Evolutionary conservation across 1,284 basidiomycete genomes (phyloP).

Genomic region (Marasmius tenuissimus): DNA sequence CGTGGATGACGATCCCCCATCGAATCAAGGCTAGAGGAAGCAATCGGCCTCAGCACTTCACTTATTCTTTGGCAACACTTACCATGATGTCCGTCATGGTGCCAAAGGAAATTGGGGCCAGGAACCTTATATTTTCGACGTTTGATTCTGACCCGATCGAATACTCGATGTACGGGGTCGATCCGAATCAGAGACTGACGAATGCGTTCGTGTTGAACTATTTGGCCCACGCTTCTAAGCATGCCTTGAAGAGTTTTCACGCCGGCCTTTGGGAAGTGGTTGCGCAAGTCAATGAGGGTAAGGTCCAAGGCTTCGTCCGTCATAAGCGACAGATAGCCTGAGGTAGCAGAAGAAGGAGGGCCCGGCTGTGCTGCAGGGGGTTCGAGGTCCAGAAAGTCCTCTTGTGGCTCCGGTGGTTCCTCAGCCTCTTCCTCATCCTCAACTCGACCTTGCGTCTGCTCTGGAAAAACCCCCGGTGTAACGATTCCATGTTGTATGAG

Average conservation of each 20-base stretch:
- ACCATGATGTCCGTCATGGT: slow-evolving; percentile 32
- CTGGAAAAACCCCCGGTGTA: slow-evolving; percentile 5
- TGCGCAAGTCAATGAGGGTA: slow-evolving; percentile 2
- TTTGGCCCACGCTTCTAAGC: slow-evolving; percentile 20
- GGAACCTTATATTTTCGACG: slow-evolving; percentile 30
- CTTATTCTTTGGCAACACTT: neutral
- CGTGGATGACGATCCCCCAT: slow-evolving; percentile 34
- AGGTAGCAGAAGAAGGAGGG: neutral
- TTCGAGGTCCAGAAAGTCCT: neutral
- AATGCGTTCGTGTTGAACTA: slow-evolving; percentile 18
- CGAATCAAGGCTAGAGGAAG: slow-evolving; percentile 22
- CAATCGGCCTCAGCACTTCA: neutral
- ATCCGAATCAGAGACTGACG: slow-evolving; percentile 19
- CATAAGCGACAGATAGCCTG: neutral
- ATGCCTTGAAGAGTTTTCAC: slow-evolving; percentile 25
- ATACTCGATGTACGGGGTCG: slow-evolving; percentile 23
- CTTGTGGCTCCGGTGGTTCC: too few relatives aligned
- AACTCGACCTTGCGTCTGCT: too few relatives aligned
- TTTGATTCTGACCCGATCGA: slow-evolving; percentile 23
- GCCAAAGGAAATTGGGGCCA: slow-evolving; percentile 33
- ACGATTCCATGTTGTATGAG: slow-evolving; percentile 21
- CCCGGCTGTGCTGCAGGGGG: neutral
- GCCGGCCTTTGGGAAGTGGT: slow-evolving; percentile 17
- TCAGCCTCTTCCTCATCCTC: too few relatives aligned
- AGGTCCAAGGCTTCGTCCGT: slow-evolving; percentile 11